A percentile compares a stretch with the other conserved stretches of the same genome.
phyloP scores from a whole-genome alignment of 2,329 filamentous ascomycete genomes.

The Calcarisporium arbuscula region DNA sequence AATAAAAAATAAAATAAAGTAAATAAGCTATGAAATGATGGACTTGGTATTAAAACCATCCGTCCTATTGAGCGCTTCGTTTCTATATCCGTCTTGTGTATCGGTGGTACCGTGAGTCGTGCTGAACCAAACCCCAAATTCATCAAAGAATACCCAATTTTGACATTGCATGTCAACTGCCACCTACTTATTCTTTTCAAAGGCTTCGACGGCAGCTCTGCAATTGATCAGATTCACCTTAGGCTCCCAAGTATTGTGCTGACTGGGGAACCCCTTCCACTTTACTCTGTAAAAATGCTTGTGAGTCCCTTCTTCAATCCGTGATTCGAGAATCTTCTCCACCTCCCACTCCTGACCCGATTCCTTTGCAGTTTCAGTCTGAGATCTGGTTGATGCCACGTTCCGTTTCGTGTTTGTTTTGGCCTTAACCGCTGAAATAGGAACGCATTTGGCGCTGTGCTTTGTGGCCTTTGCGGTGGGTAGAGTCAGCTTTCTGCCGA shows the following conservation, averaged over 20 bases:
- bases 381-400: conserved; percentile 11
- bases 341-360: conserved; percentile 36
- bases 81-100: no score
- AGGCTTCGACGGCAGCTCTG: conserved; percentile 26
- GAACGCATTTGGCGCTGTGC: no score
- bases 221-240: conserved; percentile 37
- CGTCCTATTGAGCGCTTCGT: no score
- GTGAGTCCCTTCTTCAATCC: conserved; percentile 29
- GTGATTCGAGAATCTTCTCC: conserved; percentile 37
- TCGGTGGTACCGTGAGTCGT: no score
- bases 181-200: conserved; percentile 25
- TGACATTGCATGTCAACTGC: no score
- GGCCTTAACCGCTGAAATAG: not conserved
- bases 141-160: not conserved
- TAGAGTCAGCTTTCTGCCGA: no score
- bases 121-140: no score
- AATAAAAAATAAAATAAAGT: no score
- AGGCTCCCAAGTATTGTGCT: conserved; percentile 49
- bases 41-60: no score
- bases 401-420: not conserved
- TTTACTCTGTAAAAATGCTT: conserved; percentile 43
- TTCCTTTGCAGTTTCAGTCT: conserved; percentile 5
- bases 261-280: conserved; percentile 41
- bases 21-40: no score
- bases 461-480: no score